Evolutionary conservation across 495 filamentous ascomycete genomes (phyloP), one percentile per base, ranked within the genome.

Genomic region (Aspergillus steynii): DNA sequence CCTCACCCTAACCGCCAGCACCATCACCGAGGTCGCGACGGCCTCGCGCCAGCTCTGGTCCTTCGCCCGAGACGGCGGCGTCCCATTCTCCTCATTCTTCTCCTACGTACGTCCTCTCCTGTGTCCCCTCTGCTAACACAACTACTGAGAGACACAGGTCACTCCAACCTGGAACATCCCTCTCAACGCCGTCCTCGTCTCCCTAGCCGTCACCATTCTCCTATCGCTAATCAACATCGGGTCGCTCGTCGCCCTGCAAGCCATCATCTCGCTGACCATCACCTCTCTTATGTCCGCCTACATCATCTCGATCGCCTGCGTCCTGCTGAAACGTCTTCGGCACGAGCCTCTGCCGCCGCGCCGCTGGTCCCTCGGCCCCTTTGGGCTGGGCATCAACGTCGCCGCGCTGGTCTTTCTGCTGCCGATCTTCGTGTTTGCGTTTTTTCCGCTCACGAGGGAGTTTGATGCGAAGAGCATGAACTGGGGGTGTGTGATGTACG

Each of bases 1-100:
- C 5, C 61, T 87, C 10, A 75, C 82, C 5, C 64, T 82, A 5
- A 75, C 79, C 12, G 77, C 74, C 29, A 80, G 80, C 15, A 78
- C 78, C 1, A 78, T 86, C 56, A 84, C 77, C 55, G 77, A 81
- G 58, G 80, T 85, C 14, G 80, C 84, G 6, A 85, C 83, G 0
- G 78, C 82, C 10, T 85, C 83, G 9, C 75, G 84, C 0, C 85
- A 86, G 68, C 74, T 86, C 1, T 85, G 77, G 77, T 80, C 83
- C 4, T 87, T 84, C 69, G 82, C 83, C 5, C 73, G 85, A 26
- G 84, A 86, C 60, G 63, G 72, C 10, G 84, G 85, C 2, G 68
- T 86, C 8, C 85, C 84, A 12, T 86, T 83, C 61, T 84, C 81
- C 9, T 64, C 62, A 0, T 83, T 80, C 65, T 76, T 86, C 49